Evolutionary conservation across 768 basidiomycete genomes (phyloP), one percentile per base, ranked within the genome.

Genomic region (Lactifluus hygrophoroides): DNA sequence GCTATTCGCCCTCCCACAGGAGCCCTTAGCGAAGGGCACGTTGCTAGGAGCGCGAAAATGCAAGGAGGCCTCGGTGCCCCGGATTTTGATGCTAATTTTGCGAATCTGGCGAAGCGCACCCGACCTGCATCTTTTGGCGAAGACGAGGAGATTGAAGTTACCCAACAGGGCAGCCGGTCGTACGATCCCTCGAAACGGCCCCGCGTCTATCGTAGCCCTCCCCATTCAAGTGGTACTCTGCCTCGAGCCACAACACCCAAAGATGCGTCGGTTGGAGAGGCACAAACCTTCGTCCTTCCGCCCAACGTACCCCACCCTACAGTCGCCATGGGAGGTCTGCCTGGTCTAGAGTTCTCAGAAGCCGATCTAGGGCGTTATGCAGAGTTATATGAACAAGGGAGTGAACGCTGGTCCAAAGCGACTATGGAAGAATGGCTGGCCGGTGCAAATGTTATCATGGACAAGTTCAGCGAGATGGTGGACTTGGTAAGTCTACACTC

Each of bases 371-470:
- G 72, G 21, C 68, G 71, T 10, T 69, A 77, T 57, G 64, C 71
- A 32, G 76, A 77, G 0, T 67, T 68, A 27, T 83, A 83, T 58
- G 77, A 79, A 37, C 69, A 69, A 11, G 65, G 73, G 27, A 67
- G 72, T 28, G 71, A 72, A 57, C 76, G 72, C 59, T 85, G 82
- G 81, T 72, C 72, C 14, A 71, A 75, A 7, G 80, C 80, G 56
- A 72, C 74, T 0, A 68, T 75, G 56, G 76, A 78, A 14, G 81
- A 83, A 51, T 83, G 83, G 83, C 66, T 72, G 5, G 71, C 76
- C 25, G 83, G 82, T 5, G 78, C 77, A 1, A 74, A 80, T 48
- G 81, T 80, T 61, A 68, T 82, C 54, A 66, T 71, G 3, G 62
- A 63, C 14, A 71, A 72, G 30, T 82, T 77, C 58, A 59, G 60